Evolutionary conservation across 2,329 filamentous ascomycete species (phyloP).

Genomic region (Colletotrichum agaves): DNA sequence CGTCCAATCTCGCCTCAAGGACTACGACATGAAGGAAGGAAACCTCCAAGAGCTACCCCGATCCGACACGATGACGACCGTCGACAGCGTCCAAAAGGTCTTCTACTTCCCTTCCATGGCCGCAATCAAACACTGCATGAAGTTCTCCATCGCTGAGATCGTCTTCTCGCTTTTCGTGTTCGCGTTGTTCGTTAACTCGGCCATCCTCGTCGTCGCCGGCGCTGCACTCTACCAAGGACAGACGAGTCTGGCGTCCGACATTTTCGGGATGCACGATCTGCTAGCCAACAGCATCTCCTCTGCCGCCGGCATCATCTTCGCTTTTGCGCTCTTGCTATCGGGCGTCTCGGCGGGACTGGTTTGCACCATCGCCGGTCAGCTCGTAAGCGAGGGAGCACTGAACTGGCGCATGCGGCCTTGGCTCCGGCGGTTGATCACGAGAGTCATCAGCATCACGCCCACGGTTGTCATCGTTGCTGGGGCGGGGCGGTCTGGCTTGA

Average conservation of each 20-base stretch:
- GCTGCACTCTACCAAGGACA: conserved; percentile 75
- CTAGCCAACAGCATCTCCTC: conserved; percentile 76
- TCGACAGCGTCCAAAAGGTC: conserved; percentile 55
- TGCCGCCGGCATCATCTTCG: conserved; percentile 85
- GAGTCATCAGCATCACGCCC: conserved; percentile 82
- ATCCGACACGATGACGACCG: conserved; percentile 44
- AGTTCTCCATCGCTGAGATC: conserved; percentile 78
- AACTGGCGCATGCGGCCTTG: conserved; percentile 80
- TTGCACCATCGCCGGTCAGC: conserved; percentile 89
- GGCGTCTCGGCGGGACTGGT: conserved; percentile 86
- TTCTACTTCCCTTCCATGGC: conserved; percentile 77
- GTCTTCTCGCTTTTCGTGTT: conserved; percentile 81
- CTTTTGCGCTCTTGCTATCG: conserved; percentile 81
- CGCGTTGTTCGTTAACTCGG: conserved; percentile 84
- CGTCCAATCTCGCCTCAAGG: conserved; percentile 72
- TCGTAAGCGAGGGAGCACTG: conserved; percentile 86
- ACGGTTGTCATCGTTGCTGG: conserved; percentile 85
- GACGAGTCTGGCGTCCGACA: conserved; percentile 74
- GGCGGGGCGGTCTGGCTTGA: conserved; percentile 76
- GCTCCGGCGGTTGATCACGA: conserved; percentile 81
- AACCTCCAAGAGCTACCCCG: conserved; percentile 46
- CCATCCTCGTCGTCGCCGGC: conserved; percentile 88
- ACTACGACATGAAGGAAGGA: conserved; percentile 70
- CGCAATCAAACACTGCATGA: conserved; percentile 80
- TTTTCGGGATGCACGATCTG: conserved; percentile 84